Conservation (phyloP, 441 rosid genomes). For the Jatropha multifida region DNA sequence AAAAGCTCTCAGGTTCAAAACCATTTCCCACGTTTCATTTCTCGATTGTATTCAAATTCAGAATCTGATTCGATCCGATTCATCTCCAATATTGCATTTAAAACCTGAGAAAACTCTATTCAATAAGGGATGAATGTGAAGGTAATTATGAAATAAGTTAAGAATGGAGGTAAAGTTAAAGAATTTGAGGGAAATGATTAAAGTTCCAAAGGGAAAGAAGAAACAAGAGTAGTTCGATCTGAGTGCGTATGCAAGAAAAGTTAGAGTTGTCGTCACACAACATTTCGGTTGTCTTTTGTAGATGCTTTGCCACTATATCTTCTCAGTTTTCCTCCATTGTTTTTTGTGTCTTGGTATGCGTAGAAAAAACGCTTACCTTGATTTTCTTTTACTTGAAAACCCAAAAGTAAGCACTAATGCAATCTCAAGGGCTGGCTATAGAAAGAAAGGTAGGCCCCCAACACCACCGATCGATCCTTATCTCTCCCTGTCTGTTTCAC, state of each 20-base stretch:
- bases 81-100: too few relatives aligned
- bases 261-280: constrained; percentile 21
- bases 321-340: constrained; percentile 17
- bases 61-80: too few relatives aligned
- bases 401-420: constrained; percentile 32
- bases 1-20: too few relatives aligned
- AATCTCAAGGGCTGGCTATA: constrained; percentile 13
- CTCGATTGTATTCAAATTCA: too few relatives aligned
- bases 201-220: background rate
- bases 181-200: background rate
- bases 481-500: constrained; percentile 4
- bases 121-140: background rate
- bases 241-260: constrained; percentile 19
- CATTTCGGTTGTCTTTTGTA: constrained; percentile 25
- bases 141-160: background rate
- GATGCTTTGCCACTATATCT: constrained; percentile 31
- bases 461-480: background rate
- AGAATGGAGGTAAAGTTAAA: background rate
- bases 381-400: constrained; percentile 16
- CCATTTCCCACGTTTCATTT: too few relatives aligned
- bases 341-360: constrained; percentile 22
- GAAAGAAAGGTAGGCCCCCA: constrained; percentile 18
- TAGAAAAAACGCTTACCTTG: constrained; percentile 29
- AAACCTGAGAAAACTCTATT: too few relatives aligned
- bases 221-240: constrained; percentile 12